phyloP scores from a whole-genome alignment of 208 protist species.

The Porcisia hertigi region DNA sequence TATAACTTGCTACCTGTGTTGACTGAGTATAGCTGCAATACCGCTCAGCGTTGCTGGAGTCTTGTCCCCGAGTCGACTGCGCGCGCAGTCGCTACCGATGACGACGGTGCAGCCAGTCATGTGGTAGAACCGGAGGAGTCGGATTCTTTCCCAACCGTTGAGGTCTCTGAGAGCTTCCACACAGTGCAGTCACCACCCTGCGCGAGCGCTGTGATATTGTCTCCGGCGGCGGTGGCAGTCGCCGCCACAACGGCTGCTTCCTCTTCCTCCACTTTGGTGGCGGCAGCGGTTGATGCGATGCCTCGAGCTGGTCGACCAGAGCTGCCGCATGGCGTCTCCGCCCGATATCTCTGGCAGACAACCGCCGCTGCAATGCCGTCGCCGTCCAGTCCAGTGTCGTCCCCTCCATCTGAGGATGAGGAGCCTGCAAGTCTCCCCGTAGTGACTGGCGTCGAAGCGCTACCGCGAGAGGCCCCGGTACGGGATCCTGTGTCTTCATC shows the following conservation, averaged over 20 bases:
- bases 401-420: conserved; percentile 8
- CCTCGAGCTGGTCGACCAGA: neutral
- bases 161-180: neutral
- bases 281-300: neutral
- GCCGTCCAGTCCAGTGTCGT: conserved; percentile 25
- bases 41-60: neutral
- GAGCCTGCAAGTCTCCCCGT: neutral
- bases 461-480: neutral
- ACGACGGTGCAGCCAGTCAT: neutral
- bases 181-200: neutral
- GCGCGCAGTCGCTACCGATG: neutral
- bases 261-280: neutral
- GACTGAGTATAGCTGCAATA: neutral
- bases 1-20: neutral
- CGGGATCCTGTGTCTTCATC: neutral
- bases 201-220: neutral
- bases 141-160: neutral
- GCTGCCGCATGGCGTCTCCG: neutral
- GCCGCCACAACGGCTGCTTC: neutral
- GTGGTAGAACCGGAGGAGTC: neutral
- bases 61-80: neutral
- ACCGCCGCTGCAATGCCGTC: conserved; percentile 27
- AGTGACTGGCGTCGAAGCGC: no score
- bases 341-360: conserved; percentile 28
- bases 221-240: neutral